phyloP scores from a whole-genome alignment of 148 eudicot genomes.

The Rhododendron vialii region DNA sequence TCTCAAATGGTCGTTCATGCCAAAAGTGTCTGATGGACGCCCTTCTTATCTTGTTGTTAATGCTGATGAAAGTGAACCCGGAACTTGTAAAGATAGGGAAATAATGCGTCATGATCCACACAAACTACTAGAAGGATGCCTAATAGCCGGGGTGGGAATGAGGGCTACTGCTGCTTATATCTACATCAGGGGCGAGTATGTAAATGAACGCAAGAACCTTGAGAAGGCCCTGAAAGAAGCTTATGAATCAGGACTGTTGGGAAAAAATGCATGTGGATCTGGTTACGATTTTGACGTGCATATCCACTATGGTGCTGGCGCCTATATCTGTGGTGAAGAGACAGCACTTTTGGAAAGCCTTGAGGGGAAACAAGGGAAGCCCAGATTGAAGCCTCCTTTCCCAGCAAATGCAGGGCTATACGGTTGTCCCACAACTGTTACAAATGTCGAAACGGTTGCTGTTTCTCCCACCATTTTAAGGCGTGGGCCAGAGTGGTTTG shows the following conservation, averaged over 20 bases:
- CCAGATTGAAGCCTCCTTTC: constrained; percentile 96
- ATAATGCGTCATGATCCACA: constrained; percentile 97
- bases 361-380: constrained; percentile 97
- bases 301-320: constrained; percentile 95
- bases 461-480: constrained; percentile 85
- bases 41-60: constrained; percentile 94
- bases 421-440: constrained; percentile 92
- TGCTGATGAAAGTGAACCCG: constrained; percentile 99
- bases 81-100: constrained; percentile 95
- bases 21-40: constrained; percentile 87
- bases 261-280: constrained; percentile 92
- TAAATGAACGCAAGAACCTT: constrained; percentile 72
- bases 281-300: constrained; percentile 94
- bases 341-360: constrained; percentile 94
- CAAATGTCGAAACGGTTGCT: constrained; percentile 97
- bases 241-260: constrained; percentile 68
- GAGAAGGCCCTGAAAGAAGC: constrained; percentile 87
- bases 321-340: constrained; percentile 96
- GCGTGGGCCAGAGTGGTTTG: constrained; percentile 93
- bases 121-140: constrained; percentile 81
- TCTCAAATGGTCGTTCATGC: constrained; percentile 97
- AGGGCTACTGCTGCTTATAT: constrained; percentile 90
- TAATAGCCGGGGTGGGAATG: constrained; percentile 93
- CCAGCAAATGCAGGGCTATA: constrained; percentile 90
- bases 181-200: constrained; percentile 90